A percentile compares a stretch with the other conserved stretches of the same genome.
Evolutionary conservation across 257 asterid species (phyloP).

Genomic region (Oldenlandia corymbosa): DNA sequence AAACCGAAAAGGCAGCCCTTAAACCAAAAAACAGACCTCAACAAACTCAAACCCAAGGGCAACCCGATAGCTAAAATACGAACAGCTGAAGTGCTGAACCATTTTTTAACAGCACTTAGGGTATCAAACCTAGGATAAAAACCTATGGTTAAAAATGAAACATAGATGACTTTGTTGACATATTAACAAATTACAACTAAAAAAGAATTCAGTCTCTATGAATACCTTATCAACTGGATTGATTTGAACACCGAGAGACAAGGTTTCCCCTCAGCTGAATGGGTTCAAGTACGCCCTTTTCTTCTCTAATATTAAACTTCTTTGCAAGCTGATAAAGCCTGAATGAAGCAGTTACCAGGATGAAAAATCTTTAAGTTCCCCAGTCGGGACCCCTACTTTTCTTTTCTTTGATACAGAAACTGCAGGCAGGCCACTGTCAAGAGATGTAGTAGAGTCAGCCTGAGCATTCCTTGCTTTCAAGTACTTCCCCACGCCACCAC

Average conservation of each 20-base stretch:
- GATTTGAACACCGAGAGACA: background rate
- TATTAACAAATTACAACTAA: background rate
- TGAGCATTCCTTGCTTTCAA: constrained; percentile 39
- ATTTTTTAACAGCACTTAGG: background rate
- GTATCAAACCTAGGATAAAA: background rate
- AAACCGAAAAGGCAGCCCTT: background rate
- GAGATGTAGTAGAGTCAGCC: constrained; percentile 33
- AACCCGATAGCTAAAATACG: background rate
- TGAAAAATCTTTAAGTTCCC: constrained; percentile 65
- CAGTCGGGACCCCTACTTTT: constrained; percentile 40
- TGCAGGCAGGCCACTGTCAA: constrained; percentile 35
- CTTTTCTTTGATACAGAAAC: constrained; percentile 58
- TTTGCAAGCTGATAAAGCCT: background rate
- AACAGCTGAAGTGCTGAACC: background rate
- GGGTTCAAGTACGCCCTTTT: background rate
- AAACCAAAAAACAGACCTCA: background rate
- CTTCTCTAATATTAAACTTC: background rate
- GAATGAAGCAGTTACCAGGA: constrained; percentile 47
- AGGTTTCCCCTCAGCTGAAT: background rate
- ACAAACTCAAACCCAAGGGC: background rate
- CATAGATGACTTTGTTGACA: background rate
- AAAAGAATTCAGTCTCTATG: background rate
- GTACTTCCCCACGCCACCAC: constrained; percentile 80
- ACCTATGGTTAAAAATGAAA: background rate
- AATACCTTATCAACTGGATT: background rate